Conservation (phyloP, 2,329 filamentous ascomycete genomes). For the Neocucurbitaria cava region DNA sequence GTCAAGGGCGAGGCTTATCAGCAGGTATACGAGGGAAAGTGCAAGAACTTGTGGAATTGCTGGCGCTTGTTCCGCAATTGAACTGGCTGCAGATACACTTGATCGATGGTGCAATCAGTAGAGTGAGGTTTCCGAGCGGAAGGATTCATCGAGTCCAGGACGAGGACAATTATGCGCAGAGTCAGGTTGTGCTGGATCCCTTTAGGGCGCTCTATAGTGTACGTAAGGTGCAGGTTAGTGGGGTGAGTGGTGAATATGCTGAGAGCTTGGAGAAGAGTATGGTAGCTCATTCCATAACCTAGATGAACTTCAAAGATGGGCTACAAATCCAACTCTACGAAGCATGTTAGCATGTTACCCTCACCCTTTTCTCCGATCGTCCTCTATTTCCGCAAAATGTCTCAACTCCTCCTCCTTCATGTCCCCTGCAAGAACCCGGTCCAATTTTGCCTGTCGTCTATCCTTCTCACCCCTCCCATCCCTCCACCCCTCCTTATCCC, state of each 20-base stretch:
- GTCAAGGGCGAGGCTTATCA: slow-evolving; percentile 53
- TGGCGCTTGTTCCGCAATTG: slow-evolving; percentile 36
- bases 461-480: slow-evolving; percentile 26
- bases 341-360: too few species aligned
- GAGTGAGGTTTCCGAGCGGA: slow-evolving; percentile 37
- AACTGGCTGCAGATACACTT: slow-evolving; percentile 41
- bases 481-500: slow-evolving; percentile 25
- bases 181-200: slow-evolving; percentile 53
- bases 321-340: too few species aligned
- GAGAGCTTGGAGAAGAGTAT: slow-evolving; percentile 43
- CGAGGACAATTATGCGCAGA: slow-evolving; percentile 41
- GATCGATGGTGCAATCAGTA: slow-evolving; percentile 37
- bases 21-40: slow-evolving; percentile 53
- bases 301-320: too few species aligned
- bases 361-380: background rate
- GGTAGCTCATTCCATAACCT: slow-evolving; percentile 17
- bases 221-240: slow-evolving; percentile 45
- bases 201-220: slow-evolving; percentile 48
- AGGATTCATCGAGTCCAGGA: slow-evolving; percentile 45
- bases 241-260: slow-evolving; percentile 50
- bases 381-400: slow-evolving; percentile 12
- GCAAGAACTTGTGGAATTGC: slow-evolving; percentile 48
- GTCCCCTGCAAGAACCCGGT: slow-evolving; percentile 18
- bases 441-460: slow-evolving; percentile 14
- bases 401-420: slow-evolving; percentile 19